Base-by-base conservation (phyloP, 2,329 filamentous ascomycete genomes). In the Paradendryphiella salina region DNA sequence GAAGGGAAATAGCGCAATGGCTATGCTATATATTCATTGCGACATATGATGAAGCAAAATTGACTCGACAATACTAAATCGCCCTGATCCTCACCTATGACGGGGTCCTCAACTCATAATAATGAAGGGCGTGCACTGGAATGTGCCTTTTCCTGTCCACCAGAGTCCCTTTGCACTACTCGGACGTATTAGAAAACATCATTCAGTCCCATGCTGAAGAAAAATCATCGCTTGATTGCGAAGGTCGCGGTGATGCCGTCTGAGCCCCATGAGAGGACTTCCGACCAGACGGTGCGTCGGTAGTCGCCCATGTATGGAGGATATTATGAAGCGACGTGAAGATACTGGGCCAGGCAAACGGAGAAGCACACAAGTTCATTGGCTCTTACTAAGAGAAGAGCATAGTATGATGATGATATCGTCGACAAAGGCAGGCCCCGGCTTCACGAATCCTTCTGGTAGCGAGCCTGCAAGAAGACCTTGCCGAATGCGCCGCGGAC, bases 191-290 rank as follows among this genome's bases (percentile, higher is more conserved):
- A 10, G 23, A 10, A 26, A 26, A 26, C 8, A 26, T 26, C 7
- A 26, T 9, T 9, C 7, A 26, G 23, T 26, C 7, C 6, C 8
- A 26, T 26, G 23, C 23, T 26, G 8, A 26, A 14, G 18, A 21
- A 46, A 29, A 23, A 10, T 17, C 2, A 33, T 4, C 10, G 48
- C 52, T 52, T 52, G 52, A 55, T 36, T 38, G 31, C 14, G n/a
- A 3, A 26, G 23, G 21, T 7, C 45, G 26, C 17, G 18, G 17
- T 36, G 28, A 41, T 36, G 4, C 10, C 14, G 10, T 47, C 14
- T 26, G 32, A 32, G 26, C 21, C 26, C 32, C 18, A 8, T 14
- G 3, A 33, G 38, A 43, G 52, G 52, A 52, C 51, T 20, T 14
- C 1, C 3, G 13, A 13, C 17, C 6, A 7, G 17, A 13, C 28